Conservation (phyloP, 768 basidiomycete genomes). For the Hypholoma fasciculare region DNA sequence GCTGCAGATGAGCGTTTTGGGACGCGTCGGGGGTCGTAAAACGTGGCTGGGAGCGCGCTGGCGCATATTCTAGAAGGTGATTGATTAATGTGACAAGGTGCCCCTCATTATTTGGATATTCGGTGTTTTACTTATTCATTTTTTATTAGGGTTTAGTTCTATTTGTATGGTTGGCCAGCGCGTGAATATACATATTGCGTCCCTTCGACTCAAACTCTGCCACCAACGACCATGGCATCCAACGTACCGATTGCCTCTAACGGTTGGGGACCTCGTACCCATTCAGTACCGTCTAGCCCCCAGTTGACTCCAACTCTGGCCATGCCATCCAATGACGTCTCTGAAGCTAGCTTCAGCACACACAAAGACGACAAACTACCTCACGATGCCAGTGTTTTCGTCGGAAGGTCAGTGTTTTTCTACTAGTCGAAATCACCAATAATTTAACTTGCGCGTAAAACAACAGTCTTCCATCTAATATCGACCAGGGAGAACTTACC, state of each 20-base stretch:
- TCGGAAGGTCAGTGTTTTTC: slow-evolving; percentile 64
- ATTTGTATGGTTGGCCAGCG: slow-evolving; percentile 19
- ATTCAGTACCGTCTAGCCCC: background rate
- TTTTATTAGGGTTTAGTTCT: slow-evolving; percentile 13
- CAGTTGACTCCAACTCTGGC: slow-evolving; percentile 35
- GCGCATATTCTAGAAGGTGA: slow-evolving; percentile 7
- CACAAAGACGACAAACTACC: slow-evolving; percentile 50
- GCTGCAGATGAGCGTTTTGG: slow-evolving; percentile 15
- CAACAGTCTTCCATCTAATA: slow-evolving; percentile 64
- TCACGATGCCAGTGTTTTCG: slow-evolving; percentile 82
- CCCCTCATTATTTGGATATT: slow-evolving; percentile 15
- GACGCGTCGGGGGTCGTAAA: slow-evolving; percentile 42
- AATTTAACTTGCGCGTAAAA: slow-evolving; percentile 6
- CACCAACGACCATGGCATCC: slow-evolving; percentile 17
- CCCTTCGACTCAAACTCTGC: slow-evolving; percentile 9
- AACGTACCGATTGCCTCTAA: slow-evolving; percentile 35
- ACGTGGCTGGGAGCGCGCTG: slow-evolving; percentile 36
- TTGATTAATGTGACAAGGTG: slow-evolving; percentile 14
- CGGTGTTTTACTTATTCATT: slow-evolving; percentile 17
- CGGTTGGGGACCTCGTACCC: too few species aligned
- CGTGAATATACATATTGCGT: slow-evolving; percentile 1
- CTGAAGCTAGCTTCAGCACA: slow-evolving; percentile 21
- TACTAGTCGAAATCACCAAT: background rate
- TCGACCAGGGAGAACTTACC: slow-evolving; percentile 64
- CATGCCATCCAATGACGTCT: slow-evolving; percentile 9